Conservation (phyloP, 1,284 basidiomycete genomes). For the Cryptococcus sp. region DNA sequence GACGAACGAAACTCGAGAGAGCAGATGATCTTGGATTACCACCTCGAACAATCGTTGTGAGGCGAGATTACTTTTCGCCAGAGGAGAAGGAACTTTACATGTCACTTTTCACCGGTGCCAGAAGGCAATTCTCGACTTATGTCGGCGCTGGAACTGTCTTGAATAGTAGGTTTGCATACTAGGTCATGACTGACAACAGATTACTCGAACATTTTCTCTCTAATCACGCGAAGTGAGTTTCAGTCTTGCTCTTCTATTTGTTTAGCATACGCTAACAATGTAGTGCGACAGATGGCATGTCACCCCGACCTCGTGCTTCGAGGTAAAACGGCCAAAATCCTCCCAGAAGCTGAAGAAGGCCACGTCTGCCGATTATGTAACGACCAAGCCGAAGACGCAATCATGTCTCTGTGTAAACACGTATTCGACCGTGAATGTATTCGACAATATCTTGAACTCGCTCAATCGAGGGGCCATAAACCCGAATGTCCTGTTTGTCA, state of each 20-base stretch:
- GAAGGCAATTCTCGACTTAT: conserved; percentile 86
- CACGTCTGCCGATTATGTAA: conserved; percentile 92
- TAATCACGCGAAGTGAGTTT: conserved; percentile 51
- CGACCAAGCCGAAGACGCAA: conserved; percentile 92
- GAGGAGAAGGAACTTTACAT: conserved; percentile 95
- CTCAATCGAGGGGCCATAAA: conserved; percentile 59
- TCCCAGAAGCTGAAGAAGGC: conserved; percentile 58
- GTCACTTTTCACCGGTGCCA: conserved; percentile 87
- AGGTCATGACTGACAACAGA: conserved; percentile 52
- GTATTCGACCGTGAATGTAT: conserved; percentile 88
- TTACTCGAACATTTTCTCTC: conserved; percentile 86
- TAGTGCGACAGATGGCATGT: conserved; percentile 89
- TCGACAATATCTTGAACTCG: conserved; percentile 76
- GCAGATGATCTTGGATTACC: conserved; percentile 98
- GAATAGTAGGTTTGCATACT: conserved; percentile 59
- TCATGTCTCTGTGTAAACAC: conserved; percentile 73
- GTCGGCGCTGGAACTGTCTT: conserved; percentile 84
- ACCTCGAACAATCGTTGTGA: conserved; percentile 83
- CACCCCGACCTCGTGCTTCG: conserved; percentile 81
- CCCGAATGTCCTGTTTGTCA: conserved; percentile 96
- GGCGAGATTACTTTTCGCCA: conserved; percentile 89
- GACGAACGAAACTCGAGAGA: conserved; percentile 68
- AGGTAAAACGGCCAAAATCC: conserved; percentile 70
- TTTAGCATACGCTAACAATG: not conserved
- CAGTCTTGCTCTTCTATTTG: not conserved